Conservation (phyloP, 345 rosid genomes). For the Isatis tinctoria region DNA sequence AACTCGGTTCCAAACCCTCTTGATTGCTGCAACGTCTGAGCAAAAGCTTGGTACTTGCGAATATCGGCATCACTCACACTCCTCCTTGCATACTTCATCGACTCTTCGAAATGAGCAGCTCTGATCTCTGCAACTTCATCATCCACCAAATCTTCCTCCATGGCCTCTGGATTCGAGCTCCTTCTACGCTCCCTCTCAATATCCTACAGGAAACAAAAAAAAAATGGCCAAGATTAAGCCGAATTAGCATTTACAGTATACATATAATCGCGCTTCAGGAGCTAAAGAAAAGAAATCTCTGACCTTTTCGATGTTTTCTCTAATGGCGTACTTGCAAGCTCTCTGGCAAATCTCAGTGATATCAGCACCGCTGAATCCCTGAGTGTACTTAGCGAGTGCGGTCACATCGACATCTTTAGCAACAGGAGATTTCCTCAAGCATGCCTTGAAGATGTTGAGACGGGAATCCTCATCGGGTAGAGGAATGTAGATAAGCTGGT, state of each 20-base stretch:
- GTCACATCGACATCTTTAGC: conserved; percentile 83
- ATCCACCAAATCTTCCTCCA: conserved; percentile 82
- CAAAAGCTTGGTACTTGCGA: conserved; percentile 91
- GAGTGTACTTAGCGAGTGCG: conserved; percentile 86
- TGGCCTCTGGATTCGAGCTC: conserved; percentile 83
- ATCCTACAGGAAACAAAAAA: conserved; percentile 44
- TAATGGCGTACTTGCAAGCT: conserved; percentile 85
- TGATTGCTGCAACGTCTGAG: conserved; percentile 92
- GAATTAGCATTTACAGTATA: background rate
- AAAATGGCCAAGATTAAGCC: background rate
- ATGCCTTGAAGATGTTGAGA: conserved; percentile 65
- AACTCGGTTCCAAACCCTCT: conserved; percentile 87
- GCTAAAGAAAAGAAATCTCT: background rate
- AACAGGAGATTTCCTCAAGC: conserved; percentile 88
- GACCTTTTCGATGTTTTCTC: conserved; percentile 95
- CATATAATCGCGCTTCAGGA: background rate
- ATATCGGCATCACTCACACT: conserved; percentile 95
- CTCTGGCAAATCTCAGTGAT: conserved; percentile 96
- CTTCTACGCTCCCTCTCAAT: conserved; percentile 85
- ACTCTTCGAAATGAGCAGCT: conserved; percentile 86
- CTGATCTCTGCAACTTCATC: conserved; percentile 87
- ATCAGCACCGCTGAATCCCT: conserved; percentile 97
- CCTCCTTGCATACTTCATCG: conserved; percentile 87
- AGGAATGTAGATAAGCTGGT: conserved; percentile 92
- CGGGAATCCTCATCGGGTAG: conserved; percentile 97